A percentile compares a stretch with the other conserved stretches of the same genome.
phyloP scores from a whole-genome alignment of 2,329 filamentous ascomycete species.

The Alternaria arborescens region DNA sequence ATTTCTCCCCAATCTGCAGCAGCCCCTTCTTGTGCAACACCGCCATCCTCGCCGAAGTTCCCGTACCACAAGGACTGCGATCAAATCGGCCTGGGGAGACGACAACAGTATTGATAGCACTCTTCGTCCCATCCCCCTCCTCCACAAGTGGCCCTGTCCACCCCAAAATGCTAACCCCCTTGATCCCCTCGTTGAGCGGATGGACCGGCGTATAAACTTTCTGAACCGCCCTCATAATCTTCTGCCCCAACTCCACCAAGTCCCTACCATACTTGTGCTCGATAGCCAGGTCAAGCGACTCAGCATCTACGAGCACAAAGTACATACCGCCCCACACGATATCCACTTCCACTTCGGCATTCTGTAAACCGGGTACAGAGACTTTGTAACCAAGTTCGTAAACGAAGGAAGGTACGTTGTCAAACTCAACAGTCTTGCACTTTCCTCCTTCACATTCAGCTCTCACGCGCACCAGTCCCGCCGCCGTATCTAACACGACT shows the following conservation, averaged over 20 bases:
- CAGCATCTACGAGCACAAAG: conserved; percentile 55
- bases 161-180: conserved; percentile 52
- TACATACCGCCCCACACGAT: conserved; percentile 60
- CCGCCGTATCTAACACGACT: conserved; percentile 56
- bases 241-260: conserved; percentile 55
- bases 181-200: conserved; percentile 55
- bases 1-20: conserved; percentile 49
- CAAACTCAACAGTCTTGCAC: conserved; percentile 56
- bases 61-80: conserved; percentile 58
- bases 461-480: conserved; percentile 54
- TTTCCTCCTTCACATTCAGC: conserved; percentile 56
- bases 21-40: conserved; percentile 55
- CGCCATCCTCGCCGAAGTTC: conserved; percentile 56
- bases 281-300: conserved; percentile 49
- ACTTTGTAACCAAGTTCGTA: conserved; percentile 53
- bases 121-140: conserved; percentile 30
- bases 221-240: conserved; percentile 54
- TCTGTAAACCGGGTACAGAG: neutral
- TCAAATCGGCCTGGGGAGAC: conserved; percentile 59
- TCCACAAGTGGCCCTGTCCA: conserved; percentile 51
- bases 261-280: conserved; percentile 43
- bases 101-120: conserved; percentile 53
- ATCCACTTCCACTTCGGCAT: conserved; percentile 33
- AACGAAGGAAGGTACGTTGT: conserved; percentile 58
- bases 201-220: conserved; percentile 51